phyloP scores from a whole-genome alignment of 345 rosid genomes.

The Cochlearia excelsa region DNA sequence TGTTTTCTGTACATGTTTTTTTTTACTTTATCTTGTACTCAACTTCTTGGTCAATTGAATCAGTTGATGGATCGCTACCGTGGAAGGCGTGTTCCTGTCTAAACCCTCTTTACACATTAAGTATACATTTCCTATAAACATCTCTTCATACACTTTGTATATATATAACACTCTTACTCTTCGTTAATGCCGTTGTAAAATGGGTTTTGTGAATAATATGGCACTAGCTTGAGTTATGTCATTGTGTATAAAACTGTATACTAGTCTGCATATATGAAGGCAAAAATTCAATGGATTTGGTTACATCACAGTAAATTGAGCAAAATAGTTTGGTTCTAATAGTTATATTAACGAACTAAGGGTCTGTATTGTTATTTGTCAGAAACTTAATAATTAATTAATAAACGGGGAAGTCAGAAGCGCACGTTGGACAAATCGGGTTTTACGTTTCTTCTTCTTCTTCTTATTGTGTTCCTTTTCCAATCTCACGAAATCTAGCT shows the following conservation, averaged over 20 bases:
- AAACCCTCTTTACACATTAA: constrained; percentile 6
- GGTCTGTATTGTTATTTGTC: constrained; percentile 8
- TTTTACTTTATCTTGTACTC: no score
- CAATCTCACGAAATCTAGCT: no score
- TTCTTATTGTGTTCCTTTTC: neutral
- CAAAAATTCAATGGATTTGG: no score
- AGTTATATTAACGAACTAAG: neutral
- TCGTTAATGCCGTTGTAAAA: constrained; percentile 14
- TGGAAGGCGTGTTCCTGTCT: constrained; percentile 38
- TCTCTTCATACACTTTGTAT: constrained; percentile 2
- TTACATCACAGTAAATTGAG: no score
- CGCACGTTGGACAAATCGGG: constrained; percentile 20
- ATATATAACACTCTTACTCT: constrained; percentile 1
- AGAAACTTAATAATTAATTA: neutral
- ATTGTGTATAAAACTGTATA: no score
- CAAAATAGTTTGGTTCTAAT: no score
- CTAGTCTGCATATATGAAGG: no score
- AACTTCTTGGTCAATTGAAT: neutral
- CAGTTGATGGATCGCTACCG: constrained; percentile 37
- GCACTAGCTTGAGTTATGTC: no score
- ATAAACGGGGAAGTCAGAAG: constrained; percentile 25
- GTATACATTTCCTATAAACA: neutral
- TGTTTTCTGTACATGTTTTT: neutral
- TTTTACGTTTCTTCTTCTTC: neutral
- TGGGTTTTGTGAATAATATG: constrained; percentile 20